Conservation (phyloP, 306 rosid genomes). For the Dalbergia cultrata region DNA sequence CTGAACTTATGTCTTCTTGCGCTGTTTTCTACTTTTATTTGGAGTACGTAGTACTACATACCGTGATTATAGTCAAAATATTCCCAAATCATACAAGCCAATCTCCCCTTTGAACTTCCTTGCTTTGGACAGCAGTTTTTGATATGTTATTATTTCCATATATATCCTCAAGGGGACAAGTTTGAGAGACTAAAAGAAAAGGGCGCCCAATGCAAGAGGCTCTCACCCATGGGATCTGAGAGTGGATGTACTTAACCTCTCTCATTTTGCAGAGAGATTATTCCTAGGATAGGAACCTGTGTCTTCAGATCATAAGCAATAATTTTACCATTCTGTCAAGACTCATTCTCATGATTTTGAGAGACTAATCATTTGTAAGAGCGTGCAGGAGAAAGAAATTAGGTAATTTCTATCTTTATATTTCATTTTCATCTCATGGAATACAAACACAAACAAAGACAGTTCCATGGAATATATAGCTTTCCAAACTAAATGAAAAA, state of each 20-base stretch:
- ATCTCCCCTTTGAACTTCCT: constrained; percentile 2
- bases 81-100: constrained; percentile 27
- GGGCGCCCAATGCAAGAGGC: too few species aligned
- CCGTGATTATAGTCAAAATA: constrained; percentile 29
- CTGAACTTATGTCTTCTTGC: constrained; percentile 35
- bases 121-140: constrained; percentile 35
- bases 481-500: constrained; percentile 29
- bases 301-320: too few species aligned
- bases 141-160: constrained; percentile 33
- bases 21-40: constrained; percentile 31
- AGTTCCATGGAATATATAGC: not conserved
- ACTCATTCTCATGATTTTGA: too few species aligned
- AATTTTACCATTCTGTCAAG: too few species aligned
- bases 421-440: constrained; percentile 24
- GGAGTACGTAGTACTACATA: constrained; percentile 31
- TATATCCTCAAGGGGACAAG: constrained; percentile 14
- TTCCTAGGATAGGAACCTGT: too few species aligned
- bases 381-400: constrained; percentile 35
- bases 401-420: constrained; percentile 5
- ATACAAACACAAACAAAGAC: constrained; percentile 11
- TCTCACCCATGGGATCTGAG: too few species aligned
- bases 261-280: too few species aligned
- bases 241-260: too few species aligned
- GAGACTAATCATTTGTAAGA: constrained; percentile 20
- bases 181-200: not conserved